Evolutionary conservation across 2,329 filamentous ascomycete genomes (phyloP).

Genomic region (Sporothrix brasiliensis): DNA sequence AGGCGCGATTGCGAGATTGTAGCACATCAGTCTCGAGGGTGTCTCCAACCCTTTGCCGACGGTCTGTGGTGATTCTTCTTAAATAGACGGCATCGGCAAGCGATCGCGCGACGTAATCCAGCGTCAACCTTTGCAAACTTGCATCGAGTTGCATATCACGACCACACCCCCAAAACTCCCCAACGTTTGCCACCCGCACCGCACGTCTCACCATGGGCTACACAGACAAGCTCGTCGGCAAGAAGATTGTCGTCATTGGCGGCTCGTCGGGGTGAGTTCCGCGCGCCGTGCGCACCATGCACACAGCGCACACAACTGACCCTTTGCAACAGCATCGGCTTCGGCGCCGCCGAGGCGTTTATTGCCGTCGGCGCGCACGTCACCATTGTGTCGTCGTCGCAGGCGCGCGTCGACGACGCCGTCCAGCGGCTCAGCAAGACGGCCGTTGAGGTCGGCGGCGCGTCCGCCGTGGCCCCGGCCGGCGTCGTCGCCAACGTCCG

Average conservation of each 20-base stretch:
- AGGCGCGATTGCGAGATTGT: constrained; percentile 8
- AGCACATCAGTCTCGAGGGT: neutral
- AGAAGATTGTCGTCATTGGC: constrained; percentile 46
- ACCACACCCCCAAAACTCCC: too few species aligned
- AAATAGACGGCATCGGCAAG: neutral
- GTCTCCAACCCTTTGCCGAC: neutral
- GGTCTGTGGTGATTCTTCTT: neutral
- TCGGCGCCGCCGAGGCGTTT: constrained; percentile 45
- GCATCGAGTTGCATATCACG: neutral
- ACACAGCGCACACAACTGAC: neutral
- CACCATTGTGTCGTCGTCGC: constrained; percentile 44
- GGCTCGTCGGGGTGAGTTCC: constrained; percentile 43
- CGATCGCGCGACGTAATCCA: neutral
- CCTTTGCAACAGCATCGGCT: constrained; percentile 43
- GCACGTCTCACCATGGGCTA: constrained; percentile 32
- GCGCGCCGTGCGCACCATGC: too few species aligned
- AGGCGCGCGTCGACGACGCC: constrained; percentile 42
- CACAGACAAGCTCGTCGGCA: constrained; percentile 43
- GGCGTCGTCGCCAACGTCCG: constrained; percentile 44
- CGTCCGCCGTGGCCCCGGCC: constrained; percentile 31
- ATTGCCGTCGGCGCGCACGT: constrained; percentile 44
- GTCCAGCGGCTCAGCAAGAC: constrained; percentile 39
- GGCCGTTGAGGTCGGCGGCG: constrained; percentile 26
- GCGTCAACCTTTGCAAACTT: too few species aligned
- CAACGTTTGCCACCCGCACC: too few species aligned